Evolutionary conservation across 345 rosid species (phyloP).

Genomic region (Camelina laxa): DNA sequence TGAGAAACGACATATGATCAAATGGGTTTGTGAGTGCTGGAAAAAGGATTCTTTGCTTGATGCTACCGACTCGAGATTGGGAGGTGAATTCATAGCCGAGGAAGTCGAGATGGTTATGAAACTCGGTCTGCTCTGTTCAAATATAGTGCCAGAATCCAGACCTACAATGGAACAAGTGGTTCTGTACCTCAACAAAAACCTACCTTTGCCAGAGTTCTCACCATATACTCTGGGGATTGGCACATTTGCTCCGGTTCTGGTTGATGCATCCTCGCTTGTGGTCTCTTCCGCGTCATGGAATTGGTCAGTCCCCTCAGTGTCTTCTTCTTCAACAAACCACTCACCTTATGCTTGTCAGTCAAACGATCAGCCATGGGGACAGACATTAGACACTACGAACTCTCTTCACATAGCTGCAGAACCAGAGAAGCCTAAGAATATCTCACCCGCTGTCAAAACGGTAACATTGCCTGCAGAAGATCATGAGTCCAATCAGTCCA

Average conservation of each 20-base stretch:
- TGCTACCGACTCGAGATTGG: conserved; percentile 49
- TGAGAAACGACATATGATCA: conserved; percentile 47
- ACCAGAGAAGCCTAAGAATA: conserved; percentile 23
- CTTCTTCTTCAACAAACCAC: conserved; percentile 32
- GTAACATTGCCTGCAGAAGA: conserved; percentile 23
- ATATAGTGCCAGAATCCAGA: conserved; percentile 43
- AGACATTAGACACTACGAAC: conserved; percentile 38
- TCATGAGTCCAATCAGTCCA: conserved; percentile 17
- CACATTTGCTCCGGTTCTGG: conserved; percentile 44
- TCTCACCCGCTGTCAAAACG: conserved; percentile 13
- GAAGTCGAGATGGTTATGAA: conserved; percentile 59
- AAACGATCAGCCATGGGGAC: conserved; percentile 43
- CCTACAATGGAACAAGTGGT: conserved; percentile 58
- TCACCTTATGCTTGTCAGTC: conserved; percentile 34
- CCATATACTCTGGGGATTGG: conserved; percentile 43
- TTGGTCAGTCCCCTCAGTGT: conserved; percentile 32
- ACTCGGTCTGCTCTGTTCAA: conserved; percentile 55
- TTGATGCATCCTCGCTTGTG: conserved; percentile 37
- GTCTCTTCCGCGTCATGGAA: conserved; percentile 40
- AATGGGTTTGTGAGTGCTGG: conserved; percentile 51
- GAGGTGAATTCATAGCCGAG: conserved; percentile 35
- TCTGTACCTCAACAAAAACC: conserved; percentile 41
- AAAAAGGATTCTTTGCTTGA: conserved; percentile 46
- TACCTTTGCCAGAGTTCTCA: conserved; percentile 44
- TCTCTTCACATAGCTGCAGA: conserved; percentile 34